These are phyloP conservation scores for Ascochyta fabae DNA, from an alignment of 2,329 filamentous ascomycete genomes.

Conservation along the genomic window DNA sequence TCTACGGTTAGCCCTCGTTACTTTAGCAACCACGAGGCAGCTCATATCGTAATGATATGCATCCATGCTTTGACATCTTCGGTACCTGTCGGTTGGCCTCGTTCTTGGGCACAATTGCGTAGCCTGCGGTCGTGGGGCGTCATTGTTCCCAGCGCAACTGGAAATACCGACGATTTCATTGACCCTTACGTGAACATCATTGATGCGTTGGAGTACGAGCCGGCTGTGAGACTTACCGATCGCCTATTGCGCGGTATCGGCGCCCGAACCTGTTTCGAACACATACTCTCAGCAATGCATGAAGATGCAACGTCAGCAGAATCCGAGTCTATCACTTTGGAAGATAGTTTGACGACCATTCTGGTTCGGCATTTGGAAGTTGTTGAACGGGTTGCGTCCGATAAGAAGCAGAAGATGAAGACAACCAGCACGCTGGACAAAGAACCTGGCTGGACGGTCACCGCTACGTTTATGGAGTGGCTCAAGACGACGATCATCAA, in stretches of 20 bases:
- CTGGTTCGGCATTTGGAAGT: conserved; percentile 36
- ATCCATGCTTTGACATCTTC: conserved; percentile 49
- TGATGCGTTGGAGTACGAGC: conserved; percentile 59
- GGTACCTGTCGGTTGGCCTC: conserved; percentile 40
- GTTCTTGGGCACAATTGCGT: conserved; percentile 47
- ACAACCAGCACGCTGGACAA: conserved; percentile 17
- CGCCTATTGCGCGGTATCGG: conserved; percentile 58
- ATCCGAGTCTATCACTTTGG: not conserved
- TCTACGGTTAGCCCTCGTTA: conserved; percentile 22
- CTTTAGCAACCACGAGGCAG: conserved; percentile 45
- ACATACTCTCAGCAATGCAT: conserved; percentile 50
- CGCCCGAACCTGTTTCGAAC: conserved; percentile 57
- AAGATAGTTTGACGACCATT: conserved; percentile 21
- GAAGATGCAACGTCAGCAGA: not conserved
- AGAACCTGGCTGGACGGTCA: conserved; percentile 47
- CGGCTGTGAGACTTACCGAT: conserved; percentile 58
- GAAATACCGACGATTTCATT: conserved; percentile 30
- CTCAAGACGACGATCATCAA: conserved; percentile 75
- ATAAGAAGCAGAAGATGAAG: conserved; percentile 30
- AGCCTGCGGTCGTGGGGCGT: conserved; percentile 48
- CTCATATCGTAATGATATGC: conserved; percentile 51
- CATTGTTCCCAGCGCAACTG: conserved; percentile 30
- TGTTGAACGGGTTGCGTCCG: conserved; percentile 30
- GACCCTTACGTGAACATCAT: conserved; percentile 44
- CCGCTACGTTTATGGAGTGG: conserved; percentile 66